These are phyloP conservation scores for Exobasidium cylindrosporum DNA, from an alignment of 1,284 basidiomycete genomes.

Conservation along the genomic window DNA sequence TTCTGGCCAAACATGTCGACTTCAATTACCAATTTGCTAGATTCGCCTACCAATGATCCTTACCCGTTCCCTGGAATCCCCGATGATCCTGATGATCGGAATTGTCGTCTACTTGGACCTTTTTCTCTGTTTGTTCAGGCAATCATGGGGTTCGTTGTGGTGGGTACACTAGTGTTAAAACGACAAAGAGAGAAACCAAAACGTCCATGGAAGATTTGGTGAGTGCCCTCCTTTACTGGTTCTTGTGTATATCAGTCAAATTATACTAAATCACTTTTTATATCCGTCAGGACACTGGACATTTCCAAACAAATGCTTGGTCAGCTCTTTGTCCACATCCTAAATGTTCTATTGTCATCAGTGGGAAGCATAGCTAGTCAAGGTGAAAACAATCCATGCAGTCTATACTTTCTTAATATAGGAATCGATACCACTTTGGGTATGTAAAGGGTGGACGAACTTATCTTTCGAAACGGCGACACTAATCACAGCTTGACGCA, in stretches of 20 bases:
- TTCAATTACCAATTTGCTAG: not conserved
- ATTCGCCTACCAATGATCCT: not conserved
- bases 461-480: not conserved
- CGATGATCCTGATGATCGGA: constrained; percentile 4
- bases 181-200: constrained; percentile 79
- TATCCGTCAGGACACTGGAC: constrained; percentile 39
- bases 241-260: no score
- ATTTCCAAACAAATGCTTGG: constrained; percentile 75
- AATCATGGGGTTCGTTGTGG: constrained; percentile 81
- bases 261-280: no score
- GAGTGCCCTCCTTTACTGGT: constrained; percentile 54
- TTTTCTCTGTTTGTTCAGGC: constrained; percentile 63
- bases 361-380: constrained; percentile 28
- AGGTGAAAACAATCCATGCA: constrained; percentile 40
- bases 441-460: no score
- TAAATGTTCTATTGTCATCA: constrained; percentile 65
- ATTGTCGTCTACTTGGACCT: constrained; percentile 44
- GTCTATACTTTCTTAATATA: constrained; percentile 84
- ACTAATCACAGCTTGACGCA: constrained; percentile 9
- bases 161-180: constrained; percentile 81
- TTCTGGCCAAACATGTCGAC: no score
- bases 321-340: constrained; percentile 81
- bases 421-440: constrained; percentile 90
- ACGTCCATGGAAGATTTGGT: constrained; percentile 88
- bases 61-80: constrained; percentile 6